Base-by-base conservation (phyloP, 2,329 filamentous ascomycete species). In the Sporothrix humicola region DNA sequence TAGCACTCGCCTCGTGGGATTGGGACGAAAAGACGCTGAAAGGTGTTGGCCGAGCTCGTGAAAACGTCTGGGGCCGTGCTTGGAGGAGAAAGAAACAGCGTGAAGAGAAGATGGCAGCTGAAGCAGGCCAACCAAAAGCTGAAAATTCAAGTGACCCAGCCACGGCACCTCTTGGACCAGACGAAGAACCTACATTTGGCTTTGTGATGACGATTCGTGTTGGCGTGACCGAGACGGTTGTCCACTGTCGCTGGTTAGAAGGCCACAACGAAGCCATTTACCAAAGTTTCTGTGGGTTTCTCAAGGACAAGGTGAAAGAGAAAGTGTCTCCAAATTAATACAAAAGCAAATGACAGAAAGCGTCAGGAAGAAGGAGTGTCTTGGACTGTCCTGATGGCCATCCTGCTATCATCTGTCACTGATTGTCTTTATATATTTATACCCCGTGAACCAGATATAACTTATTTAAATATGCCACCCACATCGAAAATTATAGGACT, bases 241-340 rank as follows among this genome's bases (percentile, higher is more conserved):
- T 92, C 4, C 77, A 81, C 4, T 84, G 92, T 72, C 85, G 92
- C 46, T 97, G 93, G 95, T 79, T 93, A 0, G 90, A 93, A 77
- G 95, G 96, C 0, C 84, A 86, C 6, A 92, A 97, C 76, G 84
- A 87, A 20, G 86, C 90, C 0, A 79, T 96, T 0, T 97, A 95
- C 81, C 93, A 97, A 82, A 98, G 95, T 79, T 94, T 99, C 76
- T 92, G 90, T 74, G 94, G 93, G 0, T 94, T 95, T 84, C 76
- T 97, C 61, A 92, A 90, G 80, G 84, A 87, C 50, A 87, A 86
- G 73, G 72, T 85, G 2, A 77, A 78, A 54, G 78, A 78, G 4
- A 31, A 15, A 1, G 2, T 26, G 13, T 5, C n/a, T 37, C 12
- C 23, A 13, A 42, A 44, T 26, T 26, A 26, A 12, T 23, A 7